phyloP scores from a whole-genome alignment of 805 yeast genomes.

The Saturnispora quitensis region DNA sequence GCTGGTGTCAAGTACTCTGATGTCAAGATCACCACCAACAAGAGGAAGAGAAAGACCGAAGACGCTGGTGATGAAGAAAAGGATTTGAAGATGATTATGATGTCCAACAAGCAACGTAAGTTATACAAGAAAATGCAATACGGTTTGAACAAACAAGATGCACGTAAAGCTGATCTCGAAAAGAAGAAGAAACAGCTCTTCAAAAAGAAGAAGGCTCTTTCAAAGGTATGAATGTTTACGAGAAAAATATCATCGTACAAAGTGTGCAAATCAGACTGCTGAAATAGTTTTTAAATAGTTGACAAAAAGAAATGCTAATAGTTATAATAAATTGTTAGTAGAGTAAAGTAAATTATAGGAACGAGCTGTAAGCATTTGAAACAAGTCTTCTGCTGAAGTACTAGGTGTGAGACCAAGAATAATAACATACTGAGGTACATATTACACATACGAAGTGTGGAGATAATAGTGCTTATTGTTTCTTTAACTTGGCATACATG shows the following conservation, averaged over 20 bases:
- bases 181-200: conserved; percentile 40
- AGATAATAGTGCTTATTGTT: too few relatives aligned
- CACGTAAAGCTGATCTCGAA: conserved; percentile 57
- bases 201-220: conserved; percentile 40
- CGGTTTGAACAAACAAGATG: conserved; percentile 75
- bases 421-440: too few relatives aligned
- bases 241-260: too few relatives aligned
- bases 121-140: conserved; percentile 92
- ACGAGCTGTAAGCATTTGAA: not conserved
- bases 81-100: conserved; percentile 89
- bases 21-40: conserved; percentile 25
- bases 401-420: too few relatives aligned
- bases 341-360: not conserved
- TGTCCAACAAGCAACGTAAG: conserved; percentile 93
- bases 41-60: conserved; percentile 23
- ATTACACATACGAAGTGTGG: too few relatives aligned
- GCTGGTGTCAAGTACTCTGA: conserved; percentile 76
- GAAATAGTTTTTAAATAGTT: not conserved
- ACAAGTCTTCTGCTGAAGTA: too few relatives aligned
- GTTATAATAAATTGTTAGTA: not conserved
- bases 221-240: conserved; percentile 3
- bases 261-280: not conserved
- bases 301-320: not conserved
- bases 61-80: conserved; percentile 46
- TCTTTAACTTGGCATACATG: too few relatives aligned